Percentiles rank a stretch among this genome's conserved stretches.
Evolutionary conservation across 176 grass and related monocot genomes (phyloP).

Genomic region (Alloteropsis semialata): DNA sequence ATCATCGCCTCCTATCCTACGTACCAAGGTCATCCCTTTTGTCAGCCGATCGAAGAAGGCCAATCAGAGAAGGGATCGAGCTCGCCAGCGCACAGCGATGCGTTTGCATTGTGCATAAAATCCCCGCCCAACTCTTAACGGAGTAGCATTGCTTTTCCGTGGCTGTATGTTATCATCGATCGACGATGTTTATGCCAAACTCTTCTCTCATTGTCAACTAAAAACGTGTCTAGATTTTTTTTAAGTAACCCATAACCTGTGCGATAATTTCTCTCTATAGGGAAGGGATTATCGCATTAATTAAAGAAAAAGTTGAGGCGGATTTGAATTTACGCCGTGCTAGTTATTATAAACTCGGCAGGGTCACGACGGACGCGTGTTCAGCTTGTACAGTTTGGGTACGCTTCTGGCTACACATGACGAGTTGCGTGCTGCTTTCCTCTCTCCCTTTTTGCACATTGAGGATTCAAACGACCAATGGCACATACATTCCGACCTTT

Average conservation of each 20-base stretch:
- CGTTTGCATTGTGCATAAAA: too few relatives aligned
- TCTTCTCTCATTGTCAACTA: background rate
- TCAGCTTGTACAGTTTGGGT: background rate
- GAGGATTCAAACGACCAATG: too few relatives aligned
- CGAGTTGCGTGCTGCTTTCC: background rate
- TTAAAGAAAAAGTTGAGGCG: too few relatives aligned
- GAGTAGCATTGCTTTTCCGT: background rate
- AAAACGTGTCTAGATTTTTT: too few relatives aligned
- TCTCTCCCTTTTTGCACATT: background rate
- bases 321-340: too few relatives aligned
- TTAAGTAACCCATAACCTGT: too few relatives aligned
- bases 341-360: background rate
- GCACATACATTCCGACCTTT: too few relatives aligned
- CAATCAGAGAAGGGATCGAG: too few relatives aligned
- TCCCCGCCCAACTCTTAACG: background rate
- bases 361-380: constrained; percentile 7
- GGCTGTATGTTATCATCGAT: background rate
- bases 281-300: background rate
- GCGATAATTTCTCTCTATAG: too few relatives aligned
- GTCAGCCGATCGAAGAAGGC: background rate
- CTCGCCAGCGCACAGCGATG: too few relatives aligned
- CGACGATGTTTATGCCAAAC: background rate
- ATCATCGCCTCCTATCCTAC: too few relatives aligned
- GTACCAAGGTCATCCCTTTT: background rate
- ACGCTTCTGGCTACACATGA: background rate